Conservation (phyloP, 495 filamentous ascomycete genomes). For the Hypoxylon fragiforme region DNA sequence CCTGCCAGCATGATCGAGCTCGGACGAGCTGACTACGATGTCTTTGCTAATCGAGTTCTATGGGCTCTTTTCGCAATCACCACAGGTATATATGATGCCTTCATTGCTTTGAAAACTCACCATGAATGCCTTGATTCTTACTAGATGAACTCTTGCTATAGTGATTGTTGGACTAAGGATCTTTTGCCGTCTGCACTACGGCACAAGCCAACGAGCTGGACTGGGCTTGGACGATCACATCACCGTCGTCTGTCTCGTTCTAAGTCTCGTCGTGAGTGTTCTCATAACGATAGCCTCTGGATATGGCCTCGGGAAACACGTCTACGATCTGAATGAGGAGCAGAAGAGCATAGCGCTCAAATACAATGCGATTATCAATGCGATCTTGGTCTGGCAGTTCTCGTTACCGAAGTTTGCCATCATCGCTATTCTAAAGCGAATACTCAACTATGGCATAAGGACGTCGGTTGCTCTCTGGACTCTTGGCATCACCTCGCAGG, state of each 20-base stretch:
- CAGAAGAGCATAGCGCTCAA: slow-evolving; percentile 18
- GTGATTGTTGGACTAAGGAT: slow-evolving; percentile 32
- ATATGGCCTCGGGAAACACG: slow-evolving; percentile 31
- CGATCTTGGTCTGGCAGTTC: slow-evolving; percentile 35
- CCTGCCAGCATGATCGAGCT: slow-evolving; percentile 20
- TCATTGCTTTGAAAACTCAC: background rate
- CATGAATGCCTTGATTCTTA: slow-evolving; percentile 6
- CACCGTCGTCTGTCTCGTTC: slow-evolving; percentile 26
- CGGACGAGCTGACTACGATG: slow-evolving; percentile 22
- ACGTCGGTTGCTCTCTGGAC: slow-evolving; percentile 30
- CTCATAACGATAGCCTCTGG: slow-evolving; percentile 25
- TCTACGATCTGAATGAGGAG: slow-evolving; percentile 5
- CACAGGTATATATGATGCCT: slow-evolving; percentile 25
- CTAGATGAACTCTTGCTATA: slow-evolving; percentile 4
- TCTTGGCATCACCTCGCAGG: slow-evolving; percentile 33
- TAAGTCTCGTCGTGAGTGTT: slow-evolving; percentile 25
- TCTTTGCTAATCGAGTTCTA: slow-evolving; percentile 22
- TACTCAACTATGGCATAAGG: slow-evolving; percentile 32
- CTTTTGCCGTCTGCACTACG: slow-evolving; percentile 22
- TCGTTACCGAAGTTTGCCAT: slow-evolving; percentile 38
- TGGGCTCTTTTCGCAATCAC: slow-evolving; percentile 25
- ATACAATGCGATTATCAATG: slow-evolving; percentile 36
- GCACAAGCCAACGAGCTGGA: slow-evolving; percentile 13
- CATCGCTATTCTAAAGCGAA: slow-evolving; percentile 37
- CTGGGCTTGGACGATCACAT: slow-evolving; percentile 34